Base-by-base conservation (phyloP, 2,329 filamentous ascomycete species). In the Pestalotiopsis sp. region DNA sequence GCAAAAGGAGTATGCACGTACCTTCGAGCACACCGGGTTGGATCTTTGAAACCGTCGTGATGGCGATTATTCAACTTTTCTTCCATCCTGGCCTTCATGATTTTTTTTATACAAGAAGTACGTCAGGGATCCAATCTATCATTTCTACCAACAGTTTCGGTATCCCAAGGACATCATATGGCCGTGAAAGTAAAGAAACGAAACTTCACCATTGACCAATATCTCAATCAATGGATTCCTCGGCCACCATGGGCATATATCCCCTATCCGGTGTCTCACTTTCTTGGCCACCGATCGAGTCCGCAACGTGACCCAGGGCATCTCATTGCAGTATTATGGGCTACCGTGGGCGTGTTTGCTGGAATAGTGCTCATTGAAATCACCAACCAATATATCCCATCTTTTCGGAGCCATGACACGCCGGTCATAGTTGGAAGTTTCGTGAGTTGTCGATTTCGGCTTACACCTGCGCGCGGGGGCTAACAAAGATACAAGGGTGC, bases 151-250 rank as follows among this genome's bases (percentile, higher is more conserved):
- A 3, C 9, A 59, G 12, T 17, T 27, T 9, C 23, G 25, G 25
- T 58, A 25, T 20, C 52, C 11, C 52, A 14, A 36, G 27, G 2
- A 23, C 23, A 12, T 23, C 13, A 52, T 23, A 65, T 65, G 64
- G 41, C 5, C 12, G 14, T 17, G 62, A 45, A 25, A 57, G 70
- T 63, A 23, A 68, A 64, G 17, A 23, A 74, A 41, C 86, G 84
- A 81, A 84, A 91, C 75, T 89, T 97, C 80, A 89, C 96, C 80
- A 87, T 97, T 71, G 94, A 97, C 83, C 81, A 80, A n/a, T 89
- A 91, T 77, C 77, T 97, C 64, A 94, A 95, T 77, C 91, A 86
- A 2, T 84, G 89, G 70, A 76, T 97, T 27, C 92, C 92, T 9
- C 82, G 87, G 14, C 91, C 91, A 56, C 88, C 87, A 73, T 86